Conservation (phyloP, 148 eudicot species). For the Nepenthes mirabilis region DNA sequence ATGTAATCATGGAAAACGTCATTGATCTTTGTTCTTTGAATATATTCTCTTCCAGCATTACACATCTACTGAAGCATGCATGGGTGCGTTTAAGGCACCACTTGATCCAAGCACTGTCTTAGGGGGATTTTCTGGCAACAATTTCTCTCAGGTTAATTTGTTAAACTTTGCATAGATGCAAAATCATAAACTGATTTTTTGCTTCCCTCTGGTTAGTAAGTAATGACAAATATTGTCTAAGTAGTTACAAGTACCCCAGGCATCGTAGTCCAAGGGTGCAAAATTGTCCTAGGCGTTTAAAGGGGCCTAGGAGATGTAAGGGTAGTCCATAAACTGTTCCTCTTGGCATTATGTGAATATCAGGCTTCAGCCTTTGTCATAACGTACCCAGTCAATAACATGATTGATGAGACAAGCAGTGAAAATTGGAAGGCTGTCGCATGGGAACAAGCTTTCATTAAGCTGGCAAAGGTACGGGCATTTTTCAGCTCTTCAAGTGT, state of each 20-base stretch:
- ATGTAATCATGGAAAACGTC: neutral
- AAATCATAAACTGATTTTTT: too few species aligned
- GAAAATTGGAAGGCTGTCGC: slow-evolving; percentile 45
- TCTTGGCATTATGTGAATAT: slow-evolving; percentile 1
- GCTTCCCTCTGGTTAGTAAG: too few species aligned
- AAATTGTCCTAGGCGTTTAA: neutral
- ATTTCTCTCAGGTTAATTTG: slow-evolving; percentile 45
- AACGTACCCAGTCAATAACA: slow-evolving; percentile 61
- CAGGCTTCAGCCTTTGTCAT: slow-evolving; percentile 66
- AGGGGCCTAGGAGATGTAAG: neutral
- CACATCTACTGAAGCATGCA: slow-evolving; percentile 51
- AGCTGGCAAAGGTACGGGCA: slow-evolving; percentile 43
- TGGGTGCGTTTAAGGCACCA: slow-evolving; percentile 66
- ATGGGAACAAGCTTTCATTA: slow-evolving; percentile 71
- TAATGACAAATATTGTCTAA: too few species aligned
- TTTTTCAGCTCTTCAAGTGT: neutral
- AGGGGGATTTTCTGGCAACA: slow-evolving; percentile 56
- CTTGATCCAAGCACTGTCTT: slow-evolving; percentile 59
- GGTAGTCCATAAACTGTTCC: neutral
- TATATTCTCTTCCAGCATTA: slow-evolving; percentile 38
- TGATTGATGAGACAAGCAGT: slow-evolving; percentile 33
- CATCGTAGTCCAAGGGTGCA: too few species aligned
- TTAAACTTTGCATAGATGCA: slow-evolving; percentile 1
- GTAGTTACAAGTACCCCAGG: too few species aligned
- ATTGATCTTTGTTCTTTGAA: slow-evolving; percentile 4